phyloP scores from a whole-genome alignment of 495 filamentous ascomycete species.

The Gamarada debralockiae region DNA sequence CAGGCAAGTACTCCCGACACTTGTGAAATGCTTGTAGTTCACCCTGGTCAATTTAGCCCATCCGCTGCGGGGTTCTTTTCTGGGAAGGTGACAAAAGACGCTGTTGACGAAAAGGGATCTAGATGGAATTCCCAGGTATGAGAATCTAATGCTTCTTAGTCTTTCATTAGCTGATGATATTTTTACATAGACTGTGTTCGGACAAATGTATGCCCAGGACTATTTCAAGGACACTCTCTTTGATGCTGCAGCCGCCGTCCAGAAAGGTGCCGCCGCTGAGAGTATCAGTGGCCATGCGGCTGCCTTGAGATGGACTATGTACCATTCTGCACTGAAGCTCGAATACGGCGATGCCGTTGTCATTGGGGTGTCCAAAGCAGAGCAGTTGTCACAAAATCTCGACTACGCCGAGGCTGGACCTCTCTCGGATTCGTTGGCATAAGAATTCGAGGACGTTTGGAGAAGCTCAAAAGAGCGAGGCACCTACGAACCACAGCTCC shows the following conservation, averaged over 20 bases:
- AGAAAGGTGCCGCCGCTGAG: not conserved
- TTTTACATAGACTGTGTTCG: not conserved
- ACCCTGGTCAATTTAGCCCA: not conserved
- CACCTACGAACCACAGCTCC: no score
- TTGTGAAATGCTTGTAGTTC: not conserved
- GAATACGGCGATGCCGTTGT: not conserved
- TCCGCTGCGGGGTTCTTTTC: not conserved
- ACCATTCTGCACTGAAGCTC: not conserved
- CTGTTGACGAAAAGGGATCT: not conserved
- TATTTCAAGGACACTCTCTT: not conserved
- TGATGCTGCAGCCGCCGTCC: not conserved
- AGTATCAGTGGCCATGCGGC: not conserved
- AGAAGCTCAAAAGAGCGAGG: no score
- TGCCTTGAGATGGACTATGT: not conserved
- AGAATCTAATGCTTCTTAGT: not conserved
- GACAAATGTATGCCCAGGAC: not conserved
- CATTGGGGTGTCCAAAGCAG: not conserved
- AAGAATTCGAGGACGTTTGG: no score
- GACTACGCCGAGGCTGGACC: not conserved
- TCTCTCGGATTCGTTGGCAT: no score
- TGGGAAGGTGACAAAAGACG: not conserved
- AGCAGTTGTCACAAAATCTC: not conserved
- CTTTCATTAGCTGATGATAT: not conserved
- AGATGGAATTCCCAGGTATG: no score
- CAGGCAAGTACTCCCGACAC: not conserved